These are phyloP conservation scores for Crithidia sp. DNA, from an alignment of 208 protist genomes.

Conservation along the genomic window DNA sequence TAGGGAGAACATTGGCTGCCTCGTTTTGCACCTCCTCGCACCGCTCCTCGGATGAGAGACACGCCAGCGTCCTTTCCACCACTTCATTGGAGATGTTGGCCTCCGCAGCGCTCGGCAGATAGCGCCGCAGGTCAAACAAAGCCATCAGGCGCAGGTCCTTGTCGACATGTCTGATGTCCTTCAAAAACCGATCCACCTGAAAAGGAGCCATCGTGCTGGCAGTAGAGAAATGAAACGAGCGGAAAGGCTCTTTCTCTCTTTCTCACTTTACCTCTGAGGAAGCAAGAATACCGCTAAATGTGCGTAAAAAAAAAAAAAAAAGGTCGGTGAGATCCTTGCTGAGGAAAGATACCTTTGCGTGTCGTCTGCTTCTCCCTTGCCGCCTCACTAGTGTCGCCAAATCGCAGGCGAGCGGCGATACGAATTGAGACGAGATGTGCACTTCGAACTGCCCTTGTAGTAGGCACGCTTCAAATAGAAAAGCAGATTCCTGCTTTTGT, in stretches of 20 bases:
- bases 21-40: constrained; percentile 44
- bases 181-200: constrained; percentile 39
- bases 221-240: not conserved
- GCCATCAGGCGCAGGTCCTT: constrained; percentile 75
- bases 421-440: too few species aligned
- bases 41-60: constrained; percentile 45
- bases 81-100: constrained; percentile 22
- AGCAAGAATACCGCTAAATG: too few species aligned
- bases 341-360: too few species aligned
- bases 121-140: constrained; percentile 63
- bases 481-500: too few species aligned
- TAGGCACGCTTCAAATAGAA: too few species aligned
- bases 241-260: not conserved
- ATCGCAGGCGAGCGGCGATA: too few species aligned
- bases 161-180: constrained; percentile 64
- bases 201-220: constrained; percentile 20
- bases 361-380: too few species aligned
- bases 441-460: too few species aligned
- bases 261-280: not conserved
- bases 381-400: too few species aligned
- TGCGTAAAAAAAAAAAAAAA: too few species aligned
- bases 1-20: constrained; percentile 30
- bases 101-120: constrained; percentile 22
- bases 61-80: constrained; percentile 42
- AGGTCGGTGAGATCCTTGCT: too few species aligned